Base-by-base conservation (phyloP, 2,329 filamentous ascomycete species). In the Epicoccum nigrum region DNA sequence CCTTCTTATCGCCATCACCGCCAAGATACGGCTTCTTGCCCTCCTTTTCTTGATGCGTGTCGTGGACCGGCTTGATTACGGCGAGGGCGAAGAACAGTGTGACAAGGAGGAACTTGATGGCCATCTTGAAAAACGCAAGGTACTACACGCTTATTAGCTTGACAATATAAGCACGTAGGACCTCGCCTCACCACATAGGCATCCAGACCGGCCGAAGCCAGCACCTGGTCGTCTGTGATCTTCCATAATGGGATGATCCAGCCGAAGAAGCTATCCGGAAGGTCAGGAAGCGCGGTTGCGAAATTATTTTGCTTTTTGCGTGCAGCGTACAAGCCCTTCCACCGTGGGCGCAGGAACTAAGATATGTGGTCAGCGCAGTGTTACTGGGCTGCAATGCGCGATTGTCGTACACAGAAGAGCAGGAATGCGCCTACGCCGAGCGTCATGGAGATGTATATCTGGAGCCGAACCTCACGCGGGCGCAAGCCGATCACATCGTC, bases 101-200 rank as follows among this genome's bases (percentile, higher is more conserved):
- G 43, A 89, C 77, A 13, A 83, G 77, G 42, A 97, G 86, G 62
- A 97, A 88, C 56, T 88, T 90, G 59, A 92, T 89, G 11, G 93
- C 88, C 85, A 97, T 94, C 71, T 92, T 95, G 81, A 97, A 97
- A 75, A 99, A 99, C 13, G 88, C 84, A 12, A 99, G 81, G 69
- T 99, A 97, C 83, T 85, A 34, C 12, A 65, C 9, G 46, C 15
- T 8, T 3, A 35, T 64, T 31, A 64, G 51, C 43, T 40, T 7
- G 4, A 15, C 3, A 7, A 12, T 11, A 16, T 13, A 8, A 15
- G 9, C 15, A 13, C 2, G 15, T 7, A n/a, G 12, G 7, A 4
- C 8, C 12, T 15, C 8, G 17, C 79, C 83, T 62, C 76, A 90
- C 88, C 59, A 97, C 94, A 76, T 90, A 99, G 42, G 94, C 94